Percentiles rank a stretch among this genome's conserved stretches.
These are phyloP conservation scores for Bassia scoparia DNA, from an alignment of 148 eudicot genomes.

Conservation along the genomic window DNA sequence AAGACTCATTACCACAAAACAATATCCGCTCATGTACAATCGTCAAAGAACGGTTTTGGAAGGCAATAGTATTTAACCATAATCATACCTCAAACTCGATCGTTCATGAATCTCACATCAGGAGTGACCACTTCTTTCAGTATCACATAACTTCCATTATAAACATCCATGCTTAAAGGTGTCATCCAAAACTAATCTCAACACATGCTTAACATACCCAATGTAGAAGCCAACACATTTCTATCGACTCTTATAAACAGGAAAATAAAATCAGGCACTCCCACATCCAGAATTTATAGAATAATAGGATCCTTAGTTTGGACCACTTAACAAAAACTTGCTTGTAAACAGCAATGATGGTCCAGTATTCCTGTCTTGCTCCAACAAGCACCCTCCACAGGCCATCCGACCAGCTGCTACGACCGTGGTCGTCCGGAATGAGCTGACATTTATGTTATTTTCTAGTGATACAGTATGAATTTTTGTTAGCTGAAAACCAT, in stretches of 20 bases:
- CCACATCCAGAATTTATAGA: constrained; percentile 59
- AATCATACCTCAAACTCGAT: constrained; percentile 51
- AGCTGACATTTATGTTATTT: constrained; percentile 36
- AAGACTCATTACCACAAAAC: constrained; percentile 63
- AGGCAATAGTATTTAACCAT: constrained; percentile 68
- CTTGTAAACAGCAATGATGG: constrained; percentile 46
- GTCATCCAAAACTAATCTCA: constrained; percentile 46
- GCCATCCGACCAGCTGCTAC: constrained; percentile 44
- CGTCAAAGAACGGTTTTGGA: constrained; percentile 70
- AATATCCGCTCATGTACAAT: constrained; percentile 48
- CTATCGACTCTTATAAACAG: constrained; percentile 21
- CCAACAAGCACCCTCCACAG: constrained; percentile 39
- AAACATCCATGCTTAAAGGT: constrained; percentile 43
- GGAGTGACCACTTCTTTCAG: constrained; percentile 38
- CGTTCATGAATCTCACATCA: constrained; percentile 36
- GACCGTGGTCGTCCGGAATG: constrained; percentile 63
- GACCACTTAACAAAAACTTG: constrained; percentile 42
- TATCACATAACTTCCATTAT: constrained; percentile 51
- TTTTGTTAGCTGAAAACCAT: constrained; percentile 42
- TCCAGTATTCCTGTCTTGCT: constrained; percentile 28
- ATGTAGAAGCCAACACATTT: constrained; percentile 33
- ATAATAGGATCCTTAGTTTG: constrained; percentile 39
- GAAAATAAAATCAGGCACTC: constrained; percentile 76
- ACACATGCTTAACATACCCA: constrained; percentile 43
- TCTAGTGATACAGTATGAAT: constrained; percentile 42